Evolutionary conservation across 208 protist genomes (phyloP).

Genomic region (Entamoeba nuttalli): DNA sequence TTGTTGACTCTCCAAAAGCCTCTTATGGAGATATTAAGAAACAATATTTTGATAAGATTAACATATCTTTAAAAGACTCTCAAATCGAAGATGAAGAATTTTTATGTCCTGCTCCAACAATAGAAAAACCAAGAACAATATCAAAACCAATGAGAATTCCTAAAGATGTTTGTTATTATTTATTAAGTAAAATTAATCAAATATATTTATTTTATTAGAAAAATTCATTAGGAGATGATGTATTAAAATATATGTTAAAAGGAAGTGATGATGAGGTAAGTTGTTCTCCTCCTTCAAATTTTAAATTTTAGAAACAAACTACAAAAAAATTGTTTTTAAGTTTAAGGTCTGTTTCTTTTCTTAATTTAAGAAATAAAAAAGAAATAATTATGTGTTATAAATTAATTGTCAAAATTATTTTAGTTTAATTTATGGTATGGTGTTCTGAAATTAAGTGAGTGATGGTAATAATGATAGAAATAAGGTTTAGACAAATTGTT

Average conservation of each 20-base stretch:
- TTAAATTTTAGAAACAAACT: too few species aligned
- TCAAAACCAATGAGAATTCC: background rate
- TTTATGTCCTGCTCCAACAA: background rate
- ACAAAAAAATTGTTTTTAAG: too few species aligned
- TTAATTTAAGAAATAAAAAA: too few species aligned
- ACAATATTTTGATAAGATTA: background rate
- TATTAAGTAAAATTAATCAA: too few species aligned
- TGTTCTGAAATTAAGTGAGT: too few species aligned
- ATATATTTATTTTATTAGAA: background rate
- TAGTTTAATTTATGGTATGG: too few species aligned
- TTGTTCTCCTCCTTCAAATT: background rate
- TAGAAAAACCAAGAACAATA: background rate
- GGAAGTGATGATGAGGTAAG: background rate
- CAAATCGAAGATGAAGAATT: background rate
- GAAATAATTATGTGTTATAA: too few species aligned
- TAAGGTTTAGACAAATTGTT: too few species aligned
- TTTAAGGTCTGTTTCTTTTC: too few species aligned
- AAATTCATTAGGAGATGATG: background rate
- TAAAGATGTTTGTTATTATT: background rate
- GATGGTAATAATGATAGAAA: too few species aligned
- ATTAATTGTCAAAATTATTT: too few species aligned
- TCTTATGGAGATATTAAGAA: background rate
- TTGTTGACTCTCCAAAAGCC: background rate
- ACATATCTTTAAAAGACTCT: background rate
- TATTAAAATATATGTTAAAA: background rate